Evolutionary conservation across 2,329 filamentous ascomycete genomes (phyloP).

Genomic region (Ceratocystis colombiana): DNA sequence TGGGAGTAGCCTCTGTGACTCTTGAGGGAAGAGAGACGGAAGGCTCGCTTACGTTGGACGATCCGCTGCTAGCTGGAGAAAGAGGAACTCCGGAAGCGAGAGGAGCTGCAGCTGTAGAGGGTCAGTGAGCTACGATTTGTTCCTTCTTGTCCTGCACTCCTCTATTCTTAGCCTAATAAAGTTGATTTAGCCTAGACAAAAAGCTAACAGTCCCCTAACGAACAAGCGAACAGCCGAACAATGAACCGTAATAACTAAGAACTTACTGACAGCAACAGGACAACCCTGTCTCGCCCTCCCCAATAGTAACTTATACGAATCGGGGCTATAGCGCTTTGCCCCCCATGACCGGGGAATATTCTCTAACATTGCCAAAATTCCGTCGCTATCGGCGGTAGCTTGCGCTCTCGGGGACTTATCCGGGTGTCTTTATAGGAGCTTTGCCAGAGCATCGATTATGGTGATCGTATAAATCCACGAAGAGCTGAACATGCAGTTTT

Average conservation of each 20-base stretch:
- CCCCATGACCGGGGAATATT: too few relatives aligned
- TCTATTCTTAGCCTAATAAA: neutral
- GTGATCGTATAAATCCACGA: neutral
- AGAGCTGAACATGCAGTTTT: neutral
- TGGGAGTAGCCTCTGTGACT: conserved; percentile 15
- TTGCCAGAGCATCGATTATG: too few relatives aligned
- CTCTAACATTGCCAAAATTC: too few relatives aligned
- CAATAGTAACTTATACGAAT: too few relatives aligned
- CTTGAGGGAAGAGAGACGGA: conserved; percentile 18
- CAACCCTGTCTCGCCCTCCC: too few relatives aligned
- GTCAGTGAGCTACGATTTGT: neutral
- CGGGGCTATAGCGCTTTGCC: too few relatives aligned
- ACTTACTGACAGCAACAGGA: too few relatives aligned
- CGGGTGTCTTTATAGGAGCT: neutral
- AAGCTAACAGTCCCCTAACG: too few relatives aligned
- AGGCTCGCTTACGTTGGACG: conserved; percentile 20
- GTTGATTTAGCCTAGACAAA: too few relatives aligned
- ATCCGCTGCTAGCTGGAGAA: conserved; percentile 18
- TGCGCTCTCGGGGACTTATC: neutral
- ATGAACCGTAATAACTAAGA: too few relatives aligned
- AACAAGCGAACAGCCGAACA: too few relatives aligned
- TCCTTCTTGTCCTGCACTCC: neutral
- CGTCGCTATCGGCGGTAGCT: neutral
- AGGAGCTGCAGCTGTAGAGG: neutral
- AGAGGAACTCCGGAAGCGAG: conserved; percentile 4